These are phyloP conservation scores for Cladosporium sp. DNA, from an alignment of 2,329 filamentous ascomycete genomes.

Conservation along the genomic window DNA sequence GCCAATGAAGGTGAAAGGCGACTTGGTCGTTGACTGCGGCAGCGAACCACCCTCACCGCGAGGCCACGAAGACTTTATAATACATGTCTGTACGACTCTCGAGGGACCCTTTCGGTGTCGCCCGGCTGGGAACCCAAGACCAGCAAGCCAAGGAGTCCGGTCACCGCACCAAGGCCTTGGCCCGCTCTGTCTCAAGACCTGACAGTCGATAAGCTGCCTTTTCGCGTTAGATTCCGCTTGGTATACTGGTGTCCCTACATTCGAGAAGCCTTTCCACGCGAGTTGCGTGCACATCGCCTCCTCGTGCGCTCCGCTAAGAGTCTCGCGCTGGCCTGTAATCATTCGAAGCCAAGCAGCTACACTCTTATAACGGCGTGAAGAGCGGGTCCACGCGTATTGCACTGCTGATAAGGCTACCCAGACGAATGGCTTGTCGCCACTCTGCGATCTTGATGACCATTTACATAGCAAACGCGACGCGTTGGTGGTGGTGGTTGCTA, in stretches of 20 bases:
- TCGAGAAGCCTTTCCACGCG: conserved; percentile 11
- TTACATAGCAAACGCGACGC: background rate
- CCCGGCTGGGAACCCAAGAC: conserved; percentile 8
- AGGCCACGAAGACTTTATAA: conserved; percentile 12
- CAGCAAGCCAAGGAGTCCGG: conserved; percentile 7
- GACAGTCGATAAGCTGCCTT: conserved; percentile 10
- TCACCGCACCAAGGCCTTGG: conserved; percentile 10
- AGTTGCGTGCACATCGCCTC: background rate
- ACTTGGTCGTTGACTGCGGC: conserved; percentile 1
- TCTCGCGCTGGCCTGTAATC: background rate
- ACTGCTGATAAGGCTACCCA: conserved; percentile 10
- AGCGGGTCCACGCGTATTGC: conserved; percentile 6
- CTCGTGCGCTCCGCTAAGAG: conserved; percentile 1
- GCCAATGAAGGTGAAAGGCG: background rate
- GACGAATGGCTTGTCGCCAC: conserved; percentile 5
- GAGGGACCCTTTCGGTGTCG: conserved; percentile 7
- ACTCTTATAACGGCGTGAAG: conserved; percentile 1
- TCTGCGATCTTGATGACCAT: background rate
- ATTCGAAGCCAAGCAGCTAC: conserved; percentile 5
- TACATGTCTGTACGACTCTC: background rate
- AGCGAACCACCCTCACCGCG: background rate
- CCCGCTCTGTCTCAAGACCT: conserved; percentile 9
- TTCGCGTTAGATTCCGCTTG: conserved; percentile 10
- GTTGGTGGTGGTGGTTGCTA: background rate
- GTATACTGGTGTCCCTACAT: conserved; percentile 1